Evolutionary conservation across 2,329 filamentous ascomycete genomes (phyloP), one percentile per base, ranked within the genome.

Genomic region (Clonostachys chloroleuca): DNA sequence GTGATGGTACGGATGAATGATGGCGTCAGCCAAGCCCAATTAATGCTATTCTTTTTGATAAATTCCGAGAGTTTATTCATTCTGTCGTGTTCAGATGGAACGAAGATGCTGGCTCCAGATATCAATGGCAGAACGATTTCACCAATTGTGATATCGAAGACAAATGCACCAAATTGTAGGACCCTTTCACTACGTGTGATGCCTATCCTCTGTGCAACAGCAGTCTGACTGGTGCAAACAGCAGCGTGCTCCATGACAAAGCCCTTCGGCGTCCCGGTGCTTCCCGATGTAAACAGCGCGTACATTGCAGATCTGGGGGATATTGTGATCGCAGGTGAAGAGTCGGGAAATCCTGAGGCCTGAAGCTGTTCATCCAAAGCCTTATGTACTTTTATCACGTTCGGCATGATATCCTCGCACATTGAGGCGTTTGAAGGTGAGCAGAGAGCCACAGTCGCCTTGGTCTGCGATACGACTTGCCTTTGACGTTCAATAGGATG

Each of bases 191-290:
- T 30, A 8, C 14, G 13, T 9, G 8, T 34, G 20, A 46, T 37
- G 16, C 39, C 45, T 8, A 46, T 34, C 6, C 14, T 40, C 36
- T 46, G 18, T 9, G 14, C 45, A 30, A 42, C 12, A 8, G 41
- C 24, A 12, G n/a, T 36, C 42, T 34, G 34, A n/a, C 34, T 34
- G 6, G 46, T 52, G 18, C 20, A 39, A n/a, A 50, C 30, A 14
- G 41, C 39, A 8, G 34, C 35, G 34, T 56, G 54, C 14, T 52
- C 51, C 16, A 55, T 47, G 4, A 56, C 45, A 12, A 57, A 40
- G 17, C 50, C 54, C 42, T 57, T 57, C 12, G 55, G 51, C 14
- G 45, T 51, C 6, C 54, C 53, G 5, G 54, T 56, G 18, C 44
- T 50, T 10, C 54, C 54, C 17, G 53, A 55, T 5, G 54, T 56